A percentile compares a stretch with the other conserved stretches of the same genome.
These are phyloP conservation scores for Adansonia madagascariensis DNA, from an alignment of 441 rosid species.

Conservation along the genomic window DNA sequence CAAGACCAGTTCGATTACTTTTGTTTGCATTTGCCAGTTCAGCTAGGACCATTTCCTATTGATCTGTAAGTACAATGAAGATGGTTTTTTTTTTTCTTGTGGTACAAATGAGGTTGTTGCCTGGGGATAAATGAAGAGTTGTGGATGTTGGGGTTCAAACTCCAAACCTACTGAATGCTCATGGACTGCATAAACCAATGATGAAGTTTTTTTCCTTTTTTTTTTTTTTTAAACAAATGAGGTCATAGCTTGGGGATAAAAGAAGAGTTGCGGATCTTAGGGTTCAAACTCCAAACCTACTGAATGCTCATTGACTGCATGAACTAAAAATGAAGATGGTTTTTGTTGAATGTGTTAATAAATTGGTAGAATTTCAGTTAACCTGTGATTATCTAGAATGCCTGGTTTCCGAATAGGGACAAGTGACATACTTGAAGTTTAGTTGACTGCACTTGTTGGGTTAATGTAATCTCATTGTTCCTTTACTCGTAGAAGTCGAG, in stretches of 20 bases:
- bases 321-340: not conserved
- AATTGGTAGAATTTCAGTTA: not conserved
- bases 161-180: no score
- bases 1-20: not conserved
- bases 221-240: no score
- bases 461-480: not conserved
- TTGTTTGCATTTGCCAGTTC: not conserved
- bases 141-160: no score
- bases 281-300: no score
- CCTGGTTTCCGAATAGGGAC: not conserved
- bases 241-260: no score
- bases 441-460: not conserved
- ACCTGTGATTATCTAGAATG: not conserved
- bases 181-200: no score
- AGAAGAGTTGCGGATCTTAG: no score
- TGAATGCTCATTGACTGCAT: no score
- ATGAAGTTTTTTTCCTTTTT: no score
- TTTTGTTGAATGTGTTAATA: not conserved
- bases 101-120: no score
- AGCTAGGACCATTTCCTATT: not conserved
- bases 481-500: not conserved
- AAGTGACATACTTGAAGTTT: not conserved
- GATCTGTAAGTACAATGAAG: not conserved
- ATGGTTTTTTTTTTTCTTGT: not conserved
- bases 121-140: no score